Evolutionary conservation across 768 basidiomycete genomes (phyloP).

Genomic region (Russula olivacea): DNA sequence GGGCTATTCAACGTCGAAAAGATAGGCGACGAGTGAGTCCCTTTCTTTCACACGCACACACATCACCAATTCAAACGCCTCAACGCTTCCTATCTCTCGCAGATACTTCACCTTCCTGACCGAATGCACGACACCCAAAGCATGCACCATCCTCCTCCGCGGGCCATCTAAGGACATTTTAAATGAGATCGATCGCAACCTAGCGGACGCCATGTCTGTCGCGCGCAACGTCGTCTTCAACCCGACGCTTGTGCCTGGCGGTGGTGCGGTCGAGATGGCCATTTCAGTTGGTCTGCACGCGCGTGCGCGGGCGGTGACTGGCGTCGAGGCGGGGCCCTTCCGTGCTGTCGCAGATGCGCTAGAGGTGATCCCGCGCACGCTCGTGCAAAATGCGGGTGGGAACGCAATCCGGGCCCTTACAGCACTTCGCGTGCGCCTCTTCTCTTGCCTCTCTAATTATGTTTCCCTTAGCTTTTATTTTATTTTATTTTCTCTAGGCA

Average conservation of each 20-base stretch:
- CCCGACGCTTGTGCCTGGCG: slow-evolving; percentile 88
- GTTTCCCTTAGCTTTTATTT: slow-evolving; percentile 43
- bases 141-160: slow-evolving; percentile 95
- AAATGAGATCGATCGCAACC: slow-evolving; percentile 96
- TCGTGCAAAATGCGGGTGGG: slow-evolving; percentile 93
- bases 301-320: slow-evolving; percentile 73
- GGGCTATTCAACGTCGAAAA: slow-evolving; percentile 97
- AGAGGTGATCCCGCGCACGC: slow-evolving; percentile 93
- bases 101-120: slow-evolving; percentile 97
- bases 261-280: slow-evolving; percentile 98
- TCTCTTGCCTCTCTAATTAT: not conserved
- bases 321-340: slow-evolving; percentile 89
- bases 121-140: slow-evolving; percentile 86
- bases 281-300: slow-evolving; percentile 81
- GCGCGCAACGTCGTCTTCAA: slow-evolving; percentile 97
- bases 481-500: slow-evolving; percentile 41
- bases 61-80: not conserved
- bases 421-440: slow-evolving; percentile 70
- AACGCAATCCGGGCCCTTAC: slow-evolving; percentile 92
- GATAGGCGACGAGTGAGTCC: slow-evolving; percentile 80
- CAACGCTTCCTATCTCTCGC: slow-evolving; percentile 60
- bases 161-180: slow-evolving; percentile 98
- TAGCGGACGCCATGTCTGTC: slow-evolving; percentile 96
- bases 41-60: not conserved
- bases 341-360: slow-evolving; percentile 92